Conservation (phyloP, 305 asterid genomes). For the Fraxinus sp. region DNA sequence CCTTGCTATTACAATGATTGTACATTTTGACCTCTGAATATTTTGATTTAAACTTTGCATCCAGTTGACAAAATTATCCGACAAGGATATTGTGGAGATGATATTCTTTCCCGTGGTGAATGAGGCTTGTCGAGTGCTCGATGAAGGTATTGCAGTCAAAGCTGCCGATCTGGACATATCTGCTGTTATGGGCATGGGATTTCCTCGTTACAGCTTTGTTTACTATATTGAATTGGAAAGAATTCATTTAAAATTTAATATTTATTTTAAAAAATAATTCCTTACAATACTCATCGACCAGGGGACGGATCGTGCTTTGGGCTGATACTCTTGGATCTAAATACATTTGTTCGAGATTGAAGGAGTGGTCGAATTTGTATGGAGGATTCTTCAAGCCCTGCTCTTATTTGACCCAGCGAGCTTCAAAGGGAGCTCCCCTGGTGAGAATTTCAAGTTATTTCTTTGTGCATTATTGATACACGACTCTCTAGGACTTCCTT, state of each 20-base stretch:
- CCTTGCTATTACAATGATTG: not conserved
- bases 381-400: constrained; percentile 91
- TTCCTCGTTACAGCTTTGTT: constrained; percentile 83
- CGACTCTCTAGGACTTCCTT: not conserved
- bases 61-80: constrained; percentile 65
- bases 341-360: constrained; percentile 69
- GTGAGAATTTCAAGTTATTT: constrained; percentile 40
- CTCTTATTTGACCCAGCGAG: constrained; percentile 81
- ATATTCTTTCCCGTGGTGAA: constrained; percentile 95
- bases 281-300: constrained; percentile 24
- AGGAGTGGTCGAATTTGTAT: constrained; percentile 71
- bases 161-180: constrained; percentile 89
- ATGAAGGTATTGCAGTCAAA: constrained; percentile 87
- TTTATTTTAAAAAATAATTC: not conserved
- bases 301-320: constrained; percentile 94
- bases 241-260: not conserved
- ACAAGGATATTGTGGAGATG: constrained; percentile 93
- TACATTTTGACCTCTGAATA: not conserved
- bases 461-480: not conserved
- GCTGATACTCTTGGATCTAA: constrained; percentile 85
- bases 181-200: constrained; percentile 98
- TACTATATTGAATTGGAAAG: not conserved
- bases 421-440: constrained; percentile 74
- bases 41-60: constrained; percentile 15
- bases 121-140: constrained; percentile 94